phyloP scores from a whole-genome alignment of 352 stramenopile genomes.

The Blastocystis sp. region DNA sequence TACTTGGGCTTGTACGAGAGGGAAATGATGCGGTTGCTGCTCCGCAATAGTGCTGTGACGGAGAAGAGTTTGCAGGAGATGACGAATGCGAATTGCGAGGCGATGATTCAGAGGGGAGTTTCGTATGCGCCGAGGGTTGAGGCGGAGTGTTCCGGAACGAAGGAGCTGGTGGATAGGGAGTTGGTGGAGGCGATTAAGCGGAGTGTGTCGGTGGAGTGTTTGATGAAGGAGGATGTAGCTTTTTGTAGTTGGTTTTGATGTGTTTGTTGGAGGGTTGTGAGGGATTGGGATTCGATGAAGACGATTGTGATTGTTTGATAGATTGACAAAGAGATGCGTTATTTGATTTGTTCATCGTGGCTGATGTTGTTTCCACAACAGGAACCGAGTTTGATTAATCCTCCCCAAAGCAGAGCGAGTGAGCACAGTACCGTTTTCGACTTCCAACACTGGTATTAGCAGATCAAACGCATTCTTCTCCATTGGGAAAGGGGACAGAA shows the following conservation, averaged over 20 bases:
- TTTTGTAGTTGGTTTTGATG: not conserved
- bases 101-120: not conserved
- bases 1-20: conserved; percentile 15
- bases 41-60: not conserved
- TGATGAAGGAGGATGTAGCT: not conserved
- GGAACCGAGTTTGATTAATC: too few relatives aligned
- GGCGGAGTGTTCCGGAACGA: not conserved
- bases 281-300: too few relatives aligned
- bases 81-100: not conserved
- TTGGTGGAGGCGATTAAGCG: conserved; percentile 2
- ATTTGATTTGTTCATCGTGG: too few relatives aligned
- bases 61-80: not conserved
- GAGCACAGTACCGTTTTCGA: too few relatives aligned
- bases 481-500: too few relatives aligned
- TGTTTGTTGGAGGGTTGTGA: too few relatives aligned
- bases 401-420: too few relatives aligned
- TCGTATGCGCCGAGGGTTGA: conserved; percentile 21
- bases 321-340: too few relatives aligned
- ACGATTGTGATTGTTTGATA: too few relatives aligned
- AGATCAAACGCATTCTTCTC: too few relatives aligned
- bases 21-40: not conserved
- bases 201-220: not conserved
- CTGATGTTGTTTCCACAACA: too few relatives aligned
- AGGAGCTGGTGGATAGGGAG: conserved; percentile 15
- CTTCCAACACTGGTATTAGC: too few relatives aligned